A percentile compares a stretch with the other conserved stretches of the same genome.
Conservation (phyloP, 805 yeast species). For the Starmerella powellii region DNA sequence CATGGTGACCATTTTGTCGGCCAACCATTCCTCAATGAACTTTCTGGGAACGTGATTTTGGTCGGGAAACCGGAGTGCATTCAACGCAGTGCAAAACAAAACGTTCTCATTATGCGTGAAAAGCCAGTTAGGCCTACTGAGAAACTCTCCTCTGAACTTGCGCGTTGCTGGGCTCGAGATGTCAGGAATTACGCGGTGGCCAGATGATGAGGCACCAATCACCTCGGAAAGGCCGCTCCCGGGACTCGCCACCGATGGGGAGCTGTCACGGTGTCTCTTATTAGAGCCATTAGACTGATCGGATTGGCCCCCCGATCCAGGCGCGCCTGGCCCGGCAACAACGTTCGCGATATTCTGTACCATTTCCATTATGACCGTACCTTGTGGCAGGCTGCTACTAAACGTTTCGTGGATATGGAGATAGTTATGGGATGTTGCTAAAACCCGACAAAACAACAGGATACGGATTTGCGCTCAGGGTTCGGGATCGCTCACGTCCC, state of each 20-base stretch:
- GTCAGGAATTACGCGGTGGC: background rate
- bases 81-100: conserved; percentile 17
- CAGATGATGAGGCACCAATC: too few species aligned
- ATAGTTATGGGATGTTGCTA: conserved; percentile 6
- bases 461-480: conserved; percentile 9
- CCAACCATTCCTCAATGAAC: conserved; percentile 19
- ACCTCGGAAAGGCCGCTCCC: too few species aligned
- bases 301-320: background rate
- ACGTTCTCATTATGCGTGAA: conserved; percentile 19
- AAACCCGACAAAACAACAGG: conserved; percentile 2
- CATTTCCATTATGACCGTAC: conserved; percentile 21
- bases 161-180: background rate
- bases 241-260: too few species aligned
- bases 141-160: conserved; percentile 13
- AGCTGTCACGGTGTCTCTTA: background rate
- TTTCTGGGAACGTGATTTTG: conserved; percentile 21
- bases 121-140: conserved; percentile 20
- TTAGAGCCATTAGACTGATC: background rate
- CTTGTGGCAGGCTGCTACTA: conserved; percentile 14
- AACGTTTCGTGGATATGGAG: conserved; percentile 17
- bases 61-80: conserved; percentile 15
- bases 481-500: background rate
- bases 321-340: conserved; percentile 4
- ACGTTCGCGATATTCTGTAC: conserved; percentile 18
- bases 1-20: conserved; percentile 16